Evolutionary conservation across 805 yeast genomes (phyloP).

Genomic region (Pachysolen tannophilus): DNA sequence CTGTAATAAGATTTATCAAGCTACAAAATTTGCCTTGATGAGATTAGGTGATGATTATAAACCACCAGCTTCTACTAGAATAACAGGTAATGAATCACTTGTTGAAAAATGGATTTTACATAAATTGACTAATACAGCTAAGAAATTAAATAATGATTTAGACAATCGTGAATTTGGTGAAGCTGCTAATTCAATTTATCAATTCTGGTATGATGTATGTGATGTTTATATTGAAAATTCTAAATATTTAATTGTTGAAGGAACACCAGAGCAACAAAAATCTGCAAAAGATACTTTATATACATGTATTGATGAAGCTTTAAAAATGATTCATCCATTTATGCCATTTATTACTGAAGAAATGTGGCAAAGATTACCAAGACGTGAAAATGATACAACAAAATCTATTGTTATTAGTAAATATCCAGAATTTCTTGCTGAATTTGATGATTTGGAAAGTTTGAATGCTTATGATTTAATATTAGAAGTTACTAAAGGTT

Average conservation of each 20-base stretch:
- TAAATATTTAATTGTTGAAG: constrained; percentile 86
- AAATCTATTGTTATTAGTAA: constrained; percentile 69
- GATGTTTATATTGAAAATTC: constrained; percentile 98
- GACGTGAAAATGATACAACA: constrained; percentile 63
- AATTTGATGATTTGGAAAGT: constrained; percentile 58
- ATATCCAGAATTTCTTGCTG: constrained; percentile 61
- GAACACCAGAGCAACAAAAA: constrained; percentile 72
- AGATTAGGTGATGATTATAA: constrained; percentile 82
- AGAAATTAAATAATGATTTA: constrained; percentile 52
- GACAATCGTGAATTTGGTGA: constrained; percentile 86
- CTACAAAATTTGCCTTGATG: constrained; percentile 93
- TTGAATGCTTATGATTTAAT: constrained; percentile 75
- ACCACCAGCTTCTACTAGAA: constrained; percentile 58
- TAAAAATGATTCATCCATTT: constrained; percentile 91
- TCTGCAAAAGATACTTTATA: constrained; percentile 93
- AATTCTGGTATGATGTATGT: constrained; percentile 95
- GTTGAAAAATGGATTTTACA: constrained; percentile 97
- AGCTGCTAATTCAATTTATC: constrained; percentile 80
- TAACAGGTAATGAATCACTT: constrained; percentile 75
- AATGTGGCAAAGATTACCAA: constrained; percentile 98
- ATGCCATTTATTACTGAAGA: constrained; percentile 98
- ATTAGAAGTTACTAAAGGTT: constrained; percentile 79
- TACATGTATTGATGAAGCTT: constrained; percentile 86
- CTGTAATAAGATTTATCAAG: constrained; percentile 99
- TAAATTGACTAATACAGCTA: constrained; percentile 65